These are phyloP conservation scores for Apium graveolens DNA, from an alignment of 129 eudicot genomes.

Conservation along the genomic window DNA sequence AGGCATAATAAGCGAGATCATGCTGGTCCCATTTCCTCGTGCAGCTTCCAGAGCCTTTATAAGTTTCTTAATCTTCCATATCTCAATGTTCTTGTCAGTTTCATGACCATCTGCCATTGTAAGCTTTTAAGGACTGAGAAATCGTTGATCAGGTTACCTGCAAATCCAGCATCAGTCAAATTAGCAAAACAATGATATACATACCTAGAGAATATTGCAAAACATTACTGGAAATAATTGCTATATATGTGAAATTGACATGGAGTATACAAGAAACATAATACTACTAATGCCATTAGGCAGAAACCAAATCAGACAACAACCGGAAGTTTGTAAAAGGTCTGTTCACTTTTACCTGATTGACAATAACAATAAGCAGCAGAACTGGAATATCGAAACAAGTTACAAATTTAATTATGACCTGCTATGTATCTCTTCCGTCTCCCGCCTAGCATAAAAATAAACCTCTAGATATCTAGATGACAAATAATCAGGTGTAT, in stretches of 20 bases:
- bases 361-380: no score
- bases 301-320: neutral
- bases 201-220: neutral
- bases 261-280: neutral
- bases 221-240: neutral
- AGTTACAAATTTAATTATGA: no score
- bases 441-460: no score
- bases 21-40: slow-evolving; percentile 9
- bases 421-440: no score
- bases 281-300: neutral
- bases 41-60: slow-evolving; percentile 9
- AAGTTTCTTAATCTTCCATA: slow-evolving; percentile 9
- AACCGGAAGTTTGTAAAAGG: no score
- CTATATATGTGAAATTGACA: neutral
- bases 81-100: slow-evolving; percentile 9
- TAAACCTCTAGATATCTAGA: no score
- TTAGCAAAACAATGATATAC: neutral
- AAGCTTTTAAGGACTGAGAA: neutral
- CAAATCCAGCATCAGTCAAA: neutral
- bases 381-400: no score
- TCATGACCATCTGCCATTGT: slow-evolving; percentile 8
- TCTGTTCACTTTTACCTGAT: no score
- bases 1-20: slow-evolving; percentile 8
- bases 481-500: neutral
- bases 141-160: neutral